Base-by-base conservation (phyloP, 257 asterid genomes). In the Sherardia arvensis region DNA sequence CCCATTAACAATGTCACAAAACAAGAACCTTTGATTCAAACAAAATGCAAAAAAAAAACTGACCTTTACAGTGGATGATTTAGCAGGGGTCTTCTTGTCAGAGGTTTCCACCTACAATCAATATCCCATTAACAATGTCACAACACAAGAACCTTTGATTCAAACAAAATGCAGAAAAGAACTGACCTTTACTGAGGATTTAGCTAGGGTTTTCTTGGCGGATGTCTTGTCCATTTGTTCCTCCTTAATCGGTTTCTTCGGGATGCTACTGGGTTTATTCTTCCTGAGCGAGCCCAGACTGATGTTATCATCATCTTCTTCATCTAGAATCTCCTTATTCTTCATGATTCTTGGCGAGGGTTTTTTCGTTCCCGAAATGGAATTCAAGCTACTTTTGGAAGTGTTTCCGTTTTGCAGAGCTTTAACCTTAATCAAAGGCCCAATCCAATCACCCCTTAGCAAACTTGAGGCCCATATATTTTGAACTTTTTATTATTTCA, bases 231-330 rank as follows among this genome's bases (percentile, higher is more conserved):
- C 76, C 80, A 0, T 18, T 15, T 14, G 51, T 66, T 80, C 92
- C 69, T 82, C 87, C 73, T 81, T 79, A 56, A 78, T 80, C 69
- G 63, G 55, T 59, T 65, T 78, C 10, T 45, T 66, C 22, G 73
- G 66, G 26, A 57, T 80, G 80, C 72, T 78, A 71, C 43, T 74
- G 69, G 38, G 68, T 59, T 49, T 70, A 66, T 82, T 78, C 66
- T 72, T 78, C 55, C 25, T 71, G 10, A 77, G 51, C 11, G 74
- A 64, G 9, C 83, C 83, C 23, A 76, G 61, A 74, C 70, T 32
- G 54, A 38, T 23, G 10, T 73, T 77, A 30, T 75, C 58, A 4
- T 53, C 85, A 1, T 80, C 87, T 33, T 70, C 76, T 18, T 74
- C 84, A n/a, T 69, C 74, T 20, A 73, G 79, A 25, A 51, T 32